phyloP scores from a whole-genome alignment of 116 monocot genomes.

The Papilionanthe hybrid region DNA sequence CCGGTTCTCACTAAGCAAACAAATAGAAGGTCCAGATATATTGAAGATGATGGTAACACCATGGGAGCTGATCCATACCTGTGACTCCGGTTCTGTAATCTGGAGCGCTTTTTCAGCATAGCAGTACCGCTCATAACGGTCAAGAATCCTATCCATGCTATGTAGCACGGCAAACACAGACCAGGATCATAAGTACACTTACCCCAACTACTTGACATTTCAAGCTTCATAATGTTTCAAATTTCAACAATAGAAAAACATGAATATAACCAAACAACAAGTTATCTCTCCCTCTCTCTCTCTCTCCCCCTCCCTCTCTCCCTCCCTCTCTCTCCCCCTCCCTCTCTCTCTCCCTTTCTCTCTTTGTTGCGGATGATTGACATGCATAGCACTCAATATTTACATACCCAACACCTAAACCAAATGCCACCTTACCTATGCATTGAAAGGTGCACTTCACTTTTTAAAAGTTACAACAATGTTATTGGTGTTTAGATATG shows the following conservation, averaged over 20 bases:
- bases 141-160: conserved; percentile 51
- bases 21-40: not conserved
- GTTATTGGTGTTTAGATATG: no score
- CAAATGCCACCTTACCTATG: no score
- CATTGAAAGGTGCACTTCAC: no score
- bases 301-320: no score
- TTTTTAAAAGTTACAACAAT: no score
- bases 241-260: not conserved
- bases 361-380: no score
- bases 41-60: not conserved
- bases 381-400: no score
- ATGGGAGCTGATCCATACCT: conserved; percentile 19
- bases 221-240: not conserved
- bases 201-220: not conserved
- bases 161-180: not conserved
- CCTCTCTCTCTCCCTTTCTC: no score
- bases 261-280: no score
- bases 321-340: no score
- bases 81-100: conserved; percentile 14
- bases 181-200: not conserved
- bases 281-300: no score
- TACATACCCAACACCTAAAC: no score
- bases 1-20: not conserved
- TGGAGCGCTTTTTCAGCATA: conserved; percentile 31
- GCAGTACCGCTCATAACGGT: conserved; percentile 35